phyloP scores from a whole-genome alignment of 1,139 yeast genomes.

The Pichia sp. region DNA sequence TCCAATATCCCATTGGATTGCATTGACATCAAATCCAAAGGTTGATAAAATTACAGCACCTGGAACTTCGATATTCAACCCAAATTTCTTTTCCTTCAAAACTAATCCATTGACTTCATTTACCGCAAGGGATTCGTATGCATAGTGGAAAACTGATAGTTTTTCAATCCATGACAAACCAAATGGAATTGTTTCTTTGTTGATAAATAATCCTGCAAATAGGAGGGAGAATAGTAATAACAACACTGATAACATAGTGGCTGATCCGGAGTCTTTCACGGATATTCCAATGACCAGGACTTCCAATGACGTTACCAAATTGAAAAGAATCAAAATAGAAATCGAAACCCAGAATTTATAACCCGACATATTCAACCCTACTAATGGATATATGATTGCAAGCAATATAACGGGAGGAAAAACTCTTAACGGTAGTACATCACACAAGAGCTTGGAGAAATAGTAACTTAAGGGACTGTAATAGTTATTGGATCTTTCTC shows the following conservation, averaged over 20 bases:
- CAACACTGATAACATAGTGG: conserved; percentile 82
- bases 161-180: conserved; percentile 78
- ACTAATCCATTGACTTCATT: conserved; percentile 91
- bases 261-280: conserved; percentile 87
- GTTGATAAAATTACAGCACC: conserved; percentile 95
- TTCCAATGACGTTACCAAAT: conserved; percentile 79
- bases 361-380: conserved; percentile 77
- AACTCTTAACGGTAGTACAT: conserved; percentile 81
- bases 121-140: conserved; percentile 86
- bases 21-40: conserved; percentile 85
- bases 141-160: conserved; percentile 88
- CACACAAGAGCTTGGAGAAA: conserved; percentile 79
- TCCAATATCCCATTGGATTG: conserved; percentile 66
- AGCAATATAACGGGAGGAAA: conserved; percentile 82
- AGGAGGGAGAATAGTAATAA: conserved; percentile 76
- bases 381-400: conserved; percentile 86
- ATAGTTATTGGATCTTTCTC: conserved; percentile 93
- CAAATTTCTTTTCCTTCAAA: conserved; percentile 82
- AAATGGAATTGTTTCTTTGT: conserved; percentile 67
- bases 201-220: conserved; percentile 90
- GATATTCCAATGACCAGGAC: conserved; percentile 83
- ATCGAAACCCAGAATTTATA: conserved; percentile 73
- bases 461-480: conserved; percentile 85
- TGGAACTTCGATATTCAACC: conserved; percentile 93
- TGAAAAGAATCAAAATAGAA: conserved; percentile 70